Evolutionary conservation across 305 asterid species (phyloP).

Genomic region (Striga hermonthica): DNA sequence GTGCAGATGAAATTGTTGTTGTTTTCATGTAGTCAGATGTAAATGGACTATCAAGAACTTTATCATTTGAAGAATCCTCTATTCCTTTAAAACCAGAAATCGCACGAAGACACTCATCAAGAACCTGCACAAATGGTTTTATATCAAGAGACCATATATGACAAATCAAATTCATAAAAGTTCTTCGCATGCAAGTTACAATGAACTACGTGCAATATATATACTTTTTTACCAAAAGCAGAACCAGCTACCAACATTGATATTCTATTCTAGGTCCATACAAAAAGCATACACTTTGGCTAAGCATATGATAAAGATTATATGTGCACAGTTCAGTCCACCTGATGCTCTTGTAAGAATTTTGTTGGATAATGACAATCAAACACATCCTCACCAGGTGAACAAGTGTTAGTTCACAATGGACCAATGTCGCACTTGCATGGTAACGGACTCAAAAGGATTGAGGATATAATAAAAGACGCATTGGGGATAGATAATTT

Average conservation of each 20-base stretch:
- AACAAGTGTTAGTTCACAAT: constrained; percentile 11
- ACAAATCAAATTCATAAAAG: constrained; percentile 22
- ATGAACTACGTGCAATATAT: constrained; percentile 10
- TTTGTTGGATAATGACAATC: constrained; percentile 10
- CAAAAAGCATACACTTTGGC: constrained; percentile 16
- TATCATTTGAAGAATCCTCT: constrained; percentile 86
- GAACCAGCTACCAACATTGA: constrained; percentile 9
- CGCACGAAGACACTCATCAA: constrained; percentile 97
- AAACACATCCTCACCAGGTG: constrained; percentile 17
- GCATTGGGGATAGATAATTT: neutral
- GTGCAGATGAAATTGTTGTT: constrained; percentile 90
- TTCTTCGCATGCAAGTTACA: constrained; percentile 5
- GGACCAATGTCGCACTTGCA: constrained; percentile 1
- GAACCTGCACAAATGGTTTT: constrained; percentile 51
- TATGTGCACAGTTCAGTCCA: constrained; percentile 3
- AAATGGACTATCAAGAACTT: constrained; percentile 70
- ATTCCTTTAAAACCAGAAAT: constrained; percentile 91
- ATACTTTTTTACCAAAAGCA: constrained; percentile 26
- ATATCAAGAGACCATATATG: constrained; percentile 22
- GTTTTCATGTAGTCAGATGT: constrained; percentile 71
- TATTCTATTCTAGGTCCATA: constrained; percentile 24
- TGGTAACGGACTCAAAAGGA: neutral
- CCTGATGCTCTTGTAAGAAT: neutral
- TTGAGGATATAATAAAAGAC: neutral
- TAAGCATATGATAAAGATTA: constrained; percentile 9